Base-by-base conservation (phyloP, 2,329 filamentous ascomycete species). In the Stagonosporopsis chrysanthemi region DNA sequence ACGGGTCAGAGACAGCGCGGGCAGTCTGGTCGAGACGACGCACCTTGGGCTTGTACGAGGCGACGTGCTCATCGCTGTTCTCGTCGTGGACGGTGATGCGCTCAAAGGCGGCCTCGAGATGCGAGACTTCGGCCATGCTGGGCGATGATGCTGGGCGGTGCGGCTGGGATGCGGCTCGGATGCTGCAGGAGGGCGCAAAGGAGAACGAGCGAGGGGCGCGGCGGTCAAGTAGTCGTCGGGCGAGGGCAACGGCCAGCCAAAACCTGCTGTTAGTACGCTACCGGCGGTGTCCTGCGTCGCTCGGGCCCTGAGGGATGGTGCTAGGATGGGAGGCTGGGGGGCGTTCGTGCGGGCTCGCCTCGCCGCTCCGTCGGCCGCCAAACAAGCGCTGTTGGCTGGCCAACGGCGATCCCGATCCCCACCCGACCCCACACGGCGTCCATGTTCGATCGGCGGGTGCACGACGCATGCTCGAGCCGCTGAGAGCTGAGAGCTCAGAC, bases 71-170 rank as follows among this genome's bases (percentile, higher is more conserved):
- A 54, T 80, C 89, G 73, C 94, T 95, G 73, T 94, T 96, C 78
- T 97, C 93, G 73, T 97, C 93, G 68, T 90, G 89, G 61, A 97
- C 91, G 19, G 90, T 89, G 80, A 97, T 86, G 77, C 88, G 89
- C 86, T 97, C 92, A 73, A 98, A 91, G 69, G 91, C 90, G 78
- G 90, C 83, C 80, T 97, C 94, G 43, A 98, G 83, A 48, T 86
- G 87, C 67, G 90, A 86, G 57, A 90, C 86, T 63, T 93, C 51
- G 17, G 51, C 86, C 90, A 94, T 85, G 36, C 1, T 11, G 36
- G 36, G n/a, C n/a, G n/a, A n/a, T n/a, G n/a, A n/a, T n/a, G n/a
- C n/a, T n/a, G n/a, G n/a, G n/a, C n/a, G n/a, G n/a, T n/a, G n/a
- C n/a, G n/a, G n/a, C n/a, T n/a, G n/a, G 35, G 35, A 9, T 35